Evolutionary conservation across 2,329 filamentous ascomycete species (phyloP), one percentile per base, ranked within the genome.

Genomic region (Sclerotinia glacialis): DNA sequence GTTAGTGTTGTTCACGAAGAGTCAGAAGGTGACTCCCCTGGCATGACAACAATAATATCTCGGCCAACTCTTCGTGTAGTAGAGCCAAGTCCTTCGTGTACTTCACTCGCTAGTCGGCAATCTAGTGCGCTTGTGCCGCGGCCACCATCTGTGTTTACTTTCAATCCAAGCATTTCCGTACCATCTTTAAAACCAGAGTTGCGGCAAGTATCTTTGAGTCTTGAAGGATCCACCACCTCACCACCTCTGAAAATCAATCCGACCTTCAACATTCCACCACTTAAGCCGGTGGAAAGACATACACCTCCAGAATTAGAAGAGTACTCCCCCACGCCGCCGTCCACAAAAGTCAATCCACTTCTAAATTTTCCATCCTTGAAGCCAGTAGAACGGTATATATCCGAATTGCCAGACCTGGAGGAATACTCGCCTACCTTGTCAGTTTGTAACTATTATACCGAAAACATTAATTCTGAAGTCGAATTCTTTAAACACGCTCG

Each of bases 1-100:
- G 71, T 74, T 4, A 69, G 69, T 11, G 66, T 70, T 1, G 72
- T 75, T 7, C 68, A 66, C 5, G 74, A 75, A 61, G 72, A 74
- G 55, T 62, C 68, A 2, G 72, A 72, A 67, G 70, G 71, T n/a
- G 67, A 71, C 4, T 64, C 64, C 12, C 61, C 49, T 66, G 67
- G 1, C 55, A 67, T 49, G 8, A 68, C 14, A 63, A 34, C 44
- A 55, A 69, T 23, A 58, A 67, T 47, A 31, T 70, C 11, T 65
- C 59, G n/a, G 42, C 56, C 49, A 34, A 64, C 12, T 37, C 69
- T 69, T 21, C 63, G 58, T 8, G 58, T 68, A 9, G 54, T 67
- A 0, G 68, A 69, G 23, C 67, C 65, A 37, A 71, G 67, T 64
- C 68, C 66, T 9, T 69, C 70, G 0, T 66, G 65, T 28, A 67